Evolutionary conservation across 768 basidiomycete species (phyloP), one percentile per base, ranked within the genome.

Genomic region (Daedaleopsis nitida): DNA sequence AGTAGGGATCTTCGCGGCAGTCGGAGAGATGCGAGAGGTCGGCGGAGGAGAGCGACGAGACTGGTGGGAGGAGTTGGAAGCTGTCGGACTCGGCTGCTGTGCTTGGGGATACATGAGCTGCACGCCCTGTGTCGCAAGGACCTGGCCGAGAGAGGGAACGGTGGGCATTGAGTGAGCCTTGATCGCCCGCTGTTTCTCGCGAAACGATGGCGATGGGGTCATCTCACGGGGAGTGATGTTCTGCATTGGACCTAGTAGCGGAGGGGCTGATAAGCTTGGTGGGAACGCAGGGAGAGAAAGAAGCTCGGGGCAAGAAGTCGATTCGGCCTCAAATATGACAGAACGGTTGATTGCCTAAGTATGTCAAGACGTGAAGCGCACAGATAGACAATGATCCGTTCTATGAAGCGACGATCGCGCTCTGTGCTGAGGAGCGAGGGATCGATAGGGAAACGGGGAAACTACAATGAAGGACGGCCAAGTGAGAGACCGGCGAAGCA

Each of bases 161-260:
- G 84, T 74, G 59, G 87, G 84, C 77, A 88, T 78, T 0, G 87
- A 86, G 63, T 84, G 82, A 1, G 84, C 68, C 66, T 88, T 88
- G 23, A 79, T 67, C 11, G 84, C 76, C 39, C 88, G 78, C 61
- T 73, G 86, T 75, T 74, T 82, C 55, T 79, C 76, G 17, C 75
- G 74, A 55, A 72, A 72, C 39, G 72, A 72, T 34, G 79, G 79
- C 1, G 79, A 80, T 1, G 79, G 78, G 37, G 79, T 76, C 64
- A 74, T 72, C 58, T 80, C 79, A 35, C 78, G 77, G 49, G 78
- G 76, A 0, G 73, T 74, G 12, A 74, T 71, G 62, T 72, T 72
- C 62, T 72, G 71, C 64, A 70, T 72, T 19, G 71, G 65, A 63
- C 69, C 69, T 72, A 54, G 39, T 56, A 53, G 52, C 27, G 51